These are phyloP conservation scores for Sarcomyxa edulis DNA, from an alignment of 768 basidiomycete species.

Conservation along the genomic window DNA sequence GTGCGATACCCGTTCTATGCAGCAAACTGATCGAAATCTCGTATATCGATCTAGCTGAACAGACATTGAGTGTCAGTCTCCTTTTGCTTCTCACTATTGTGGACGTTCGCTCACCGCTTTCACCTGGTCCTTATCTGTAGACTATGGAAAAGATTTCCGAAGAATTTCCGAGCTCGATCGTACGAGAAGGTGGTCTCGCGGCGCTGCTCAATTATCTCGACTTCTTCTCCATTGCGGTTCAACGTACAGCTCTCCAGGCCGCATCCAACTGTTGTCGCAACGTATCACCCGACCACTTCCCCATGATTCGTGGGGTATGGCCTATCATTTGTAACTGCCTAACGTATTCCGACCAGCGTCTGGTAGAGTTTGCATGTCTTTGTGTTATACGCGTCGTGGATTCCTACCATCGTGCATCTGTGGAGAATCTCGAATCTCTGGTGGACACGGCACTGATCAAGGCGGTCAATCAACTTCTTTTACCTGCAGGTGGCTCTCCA, in stretches of 20 bases:
- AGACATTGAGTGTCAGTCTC: constrained; percentile 87
- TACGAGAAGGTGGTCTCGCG: constrained; percentile 90
- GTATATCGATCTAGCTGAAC: constrained; percentile 97
- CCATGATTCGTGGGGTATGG: constrained; percentile 86
- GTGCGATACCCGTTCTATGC: constrained; percentile 97
- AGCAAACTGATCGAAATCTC: constrained; percentile 96
- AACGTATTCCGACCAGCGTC: constrained; percentile 86
- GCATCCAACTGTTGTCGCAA: constrained; percentile 96
- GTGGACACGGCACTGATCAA: constrained; percentile 75
- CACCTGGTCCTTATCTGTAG: constrained; percentile 38
- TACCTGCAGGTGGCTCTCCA: constrained; percentile 84
- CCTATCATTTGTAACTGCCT: constrained; percentile 92
- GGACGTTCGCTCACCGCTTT: constrained; percentile 9
- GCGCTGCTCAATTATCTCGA: constrained; percentile 94
- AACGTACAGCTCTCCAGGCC: constrained; percentile 93
- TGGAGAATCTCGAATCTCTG: constrained; percentile 82
- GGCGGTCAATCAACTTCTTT: constrained; percentile 80
- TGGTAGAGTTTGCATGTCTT: constrained; percentile 96
- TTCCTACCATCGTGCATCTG: constrained; percentile 79
- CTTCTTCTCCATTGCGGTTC: constrained; percentile 97
- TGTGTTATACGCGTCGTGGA: constrained; percentile 94
- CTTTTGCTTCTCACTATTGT: constrained; percentile 10
- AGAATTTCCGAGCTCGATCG: constrained; percentile 93
- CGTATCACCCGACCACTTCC: constrained; percentile 82
- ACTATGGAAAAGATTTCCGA: constrained; percentile 98